phyloP scores from a whole-genome alignment of 129 eudicot genomes.

The Centrapalus pauciflorus region DNA sequence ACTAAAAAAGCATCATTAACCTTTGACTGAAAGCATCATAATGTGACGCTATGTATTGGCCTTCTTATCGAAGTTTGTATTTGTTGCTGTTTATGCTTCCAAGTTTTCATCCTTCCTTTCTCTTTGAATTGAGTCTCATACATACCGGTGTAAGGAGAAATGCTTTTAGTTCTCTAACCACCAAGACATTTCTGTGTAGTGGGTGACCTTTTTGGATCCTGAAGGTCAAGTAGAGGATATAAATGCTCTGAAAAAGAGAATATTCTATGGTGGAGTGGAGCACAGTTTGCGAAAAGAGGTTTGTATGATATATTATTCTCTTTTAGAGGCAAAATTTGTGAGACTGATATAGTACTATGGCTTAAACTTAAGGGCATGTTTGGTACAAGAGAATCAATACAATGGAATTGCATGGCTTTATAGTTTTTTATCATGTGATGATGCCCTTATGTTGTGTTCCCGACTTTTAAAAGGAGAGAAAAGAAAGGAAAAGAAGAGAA shows the following conservation, averaged over 20 bases:
- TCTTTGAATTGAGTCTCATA: not conserved
- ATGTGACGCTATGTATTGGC: not conserved
- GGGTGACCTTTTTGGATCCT: conserved; percentile 56
- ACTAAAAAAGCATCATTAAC: not conserved
- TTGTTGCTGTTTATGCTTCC: not conserved
- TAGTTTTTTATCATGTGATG: no score
- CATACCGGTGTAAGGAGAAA: not conserved
- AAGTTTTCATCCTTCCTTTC: not conserved
- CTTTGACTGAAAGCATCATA: not conserved
- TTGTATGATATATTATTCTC: not conserved
- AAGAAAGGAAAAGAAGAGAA: no score
- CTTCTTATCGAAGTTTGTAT: not conserved
- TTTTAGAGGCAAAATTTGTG: not conserved
- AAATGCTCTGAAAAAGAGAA: conserved; percentile 55
- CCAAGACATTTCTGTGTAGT: conserved; percentile 40
- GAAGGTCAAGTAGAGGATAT: conserved; percentile 63
- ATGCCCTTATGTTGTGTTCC: no score
- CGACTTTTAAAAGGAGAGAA: no score
- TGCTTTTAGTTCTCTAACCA: not conserved
- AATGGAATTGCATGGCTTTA: no score
- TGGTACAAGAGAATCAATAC: no score
- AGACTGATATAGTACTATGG: not conserved
- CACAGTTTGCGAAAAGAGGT: conserved; percentile 70
- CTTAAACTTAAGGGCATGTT: no score
- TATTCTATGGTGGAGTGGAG: conserved; percentile 75